Conservation (phyloP, 73 alveolate genomes). For the Symbiodinium natans region DNA sequence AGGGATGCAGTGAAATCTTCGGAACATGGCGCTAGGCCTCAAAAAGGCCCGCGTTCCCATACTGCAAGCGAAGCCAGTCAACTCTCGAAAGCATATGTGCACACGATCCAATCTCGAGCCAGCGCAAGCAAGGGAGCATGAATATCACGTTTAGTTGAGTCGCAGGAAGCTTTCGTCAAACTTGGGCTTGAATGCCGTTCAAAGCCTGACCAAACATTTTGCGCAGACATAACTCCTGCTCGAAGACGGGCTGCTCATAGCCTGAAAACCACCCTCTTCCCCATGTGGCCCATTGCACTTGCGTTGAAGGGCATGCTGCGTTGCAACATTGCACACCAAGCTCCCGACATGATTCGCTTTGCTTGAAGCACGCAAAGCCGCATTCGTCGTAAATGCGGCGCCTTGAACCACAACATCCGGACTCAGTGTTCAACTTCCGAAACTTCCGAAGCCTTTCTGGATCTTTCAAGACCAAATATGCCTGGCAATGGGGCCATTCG, state of each 20-base stretch:
- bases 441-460: constrained; percentile 55
- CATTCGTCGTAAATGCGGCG: constrained; percentile 75
- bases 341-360: constrained; percentile 36
- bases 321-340: too few species aligned
- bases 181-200: too few species aligned
- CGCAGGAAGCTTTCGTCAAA: too few species aligned
- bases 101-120: too few species aligned
- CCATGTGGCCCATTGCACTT: too few species aligned
- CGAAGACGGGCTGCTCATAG: constrained; percentile 50
- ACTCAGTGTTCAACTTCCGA: not conserved
- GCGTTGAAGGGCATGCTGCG: too few species aligned
- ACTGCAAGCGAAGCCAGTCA: too few species aligned
- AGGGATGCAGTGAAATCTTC: not conserved
- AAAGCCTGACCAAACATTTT: too few species aligned
- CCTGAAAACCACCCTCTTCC: not conserved
- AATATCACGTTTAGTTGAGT: too few species aligned
- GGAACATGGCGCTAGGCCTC: not conserved
- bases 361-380: constrained; percentile 47
- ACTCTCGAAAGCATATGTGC: too few species aligned
- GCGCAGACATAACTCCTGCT: not conserved
- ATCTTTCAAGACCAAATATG: constrained; percentile 46
- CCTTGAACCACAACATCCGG: not conserved
- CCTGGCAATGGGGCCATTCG: constrained; percentile 10
- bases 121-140: too few species aligned
- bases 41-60: not conserved